A percentile compares a stretch with the other conserved stretches of the same genome.
phyloP scores from a whole-genome alignment of 805 yeast species.

The Cyberlindnera mississippiensis region DNA sequence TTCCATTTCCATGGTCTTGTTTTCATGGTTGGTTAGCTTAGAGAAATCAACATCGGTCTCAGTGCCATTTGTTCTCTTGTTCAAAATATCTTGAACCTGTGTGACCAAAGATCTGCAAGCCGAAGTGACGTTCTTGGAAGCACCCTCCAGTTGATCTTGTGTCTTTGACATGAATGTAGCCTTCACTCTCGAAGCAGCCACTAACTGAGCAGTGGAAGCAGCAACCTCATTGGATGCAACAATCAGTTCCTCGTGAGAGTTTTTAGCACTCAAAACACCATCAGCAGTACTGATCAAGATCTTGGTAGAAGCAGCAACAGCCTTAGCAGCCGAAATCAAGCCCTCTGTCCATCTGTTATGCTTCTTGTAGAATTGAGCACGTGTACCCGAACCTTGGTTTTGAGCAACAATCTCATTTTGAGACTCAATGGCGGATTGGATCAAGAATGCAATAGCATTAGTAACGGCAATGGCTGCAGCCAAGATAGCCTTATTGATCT shows the following conservation, averaged over 20 bases:
- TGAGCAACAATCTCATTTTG: constrained; percentile 76
- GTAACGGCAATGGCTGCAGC: constrained; percentile 79
- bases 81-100: constrained; percentile 61
- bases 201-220: constrained; percentile 88
- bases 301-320: constrained; percentile 81
- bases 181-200: constrained; percentile 86
- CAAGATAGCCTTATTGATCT: constrained; percentile 72
- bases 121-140: constrained; percentile 63
- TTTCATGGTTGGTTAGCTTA: constrained; percentile 68
- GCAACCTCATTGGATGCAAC: constrained; percentile 92
- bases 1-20: constrained; percentile 84
- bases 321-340: constrained; percentile 80
- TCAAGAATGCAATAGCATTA: constrained; percentile 67
- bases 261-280: constrained; percentile 63
- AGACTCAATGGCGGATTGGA: constrained; percentile 72
- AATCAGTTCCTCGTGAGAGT: constrained; percentile 75
- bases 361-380: constrained; percentile 77
- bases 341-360: constrained; percentile 95
- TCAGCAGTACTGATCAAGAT: constrained; percentile 83
- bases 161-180: constrained; percentile 72
- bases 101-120: constrained; percentile 73
- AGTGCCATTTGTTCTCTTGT: constrained; percentile 29
- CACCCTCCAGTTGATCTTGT: constrained; percentile 67
- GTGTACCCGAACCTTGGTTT: constrained; percentile 61
- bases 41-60: constrained; percentile 58